Conservation (phyloP, 2,329 filamentous ascomycete genomes). For the Fusarium compactum region DNA sequence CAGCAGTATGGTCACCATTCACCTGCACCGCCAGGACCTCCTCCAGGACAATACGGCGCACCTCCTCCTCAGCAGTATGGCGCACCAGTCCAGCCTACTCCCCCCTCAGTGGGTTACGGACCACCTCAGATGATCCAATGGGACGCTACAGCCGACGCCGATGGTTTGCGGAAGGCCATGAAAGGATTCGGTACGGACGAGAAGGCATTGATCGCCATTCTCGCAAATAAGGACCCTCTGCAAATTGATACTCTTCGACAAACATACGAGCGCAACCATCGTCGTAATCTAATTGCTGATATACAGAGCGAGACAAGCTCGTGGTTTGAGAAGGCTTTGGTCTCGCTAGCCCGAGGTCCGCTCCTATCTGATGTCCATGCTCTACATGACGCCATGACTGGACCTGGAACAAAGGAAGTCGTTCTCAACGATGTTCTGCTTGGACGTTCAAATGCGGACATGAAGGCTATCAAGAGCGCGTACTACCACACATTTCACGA, state of each 20-base stretch:
- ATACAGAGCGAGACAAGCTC: slow-evolving; percentile 81
- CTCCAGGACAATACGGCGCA: slow-evolving; percentile 50
- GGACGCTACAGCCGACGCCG: slow-evolving; percentile 76
- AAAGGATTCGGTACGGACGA: slow-evolving; percentile 95
- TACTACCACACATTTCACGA: slow-evolving; percentile 77
- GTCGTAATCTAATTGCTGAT: slow-evolving; percentile 78
- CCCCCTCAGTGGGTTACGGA: slow-evolving; percentile 80
- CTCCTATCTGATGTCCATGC: slow-evolving; percentile 80
- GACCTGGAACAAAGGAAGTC: slow-evolving; percentile 86
- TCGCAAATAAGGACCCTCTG: slow-evolving; percentile 80
- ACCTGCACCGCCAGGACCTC: slow-evolving; percentile 43
- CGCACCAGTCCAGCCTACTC: slow-evolving; percentile 65
- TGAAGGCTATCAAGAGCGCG: slow-evolving; percentile 84
- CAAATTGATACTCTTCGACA: slow-evolving; percentile 77
- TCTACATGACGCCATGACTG: slow-evolving; percentile 78
- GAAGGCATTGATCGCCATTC: slow-evolving; percentile 75
- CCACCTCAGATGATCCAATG: slow-evolving; percentile 75
- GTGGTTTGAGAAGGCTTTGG: slow-evolving; percentile 79
- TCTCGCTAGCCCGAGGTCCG: slow-evolving; percentile 82
- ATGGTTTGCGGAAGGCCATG: slow-evolving; percentile 83
- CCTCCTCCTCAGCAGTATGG: slow-evolving; percentile 52
- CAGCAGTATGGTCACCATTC: slow-evolving; percentile 42
- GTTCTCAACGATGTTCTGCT: slow-evolving; percentile 89
- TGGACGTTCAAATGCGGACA: slow-evolving; percentile 85
- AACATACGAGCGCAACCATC: slow-evolving; percentile 73